Base-by-base conservation (phyloP, 371 early-diverging fungal species). In the Mortierella sp. region DNA sequence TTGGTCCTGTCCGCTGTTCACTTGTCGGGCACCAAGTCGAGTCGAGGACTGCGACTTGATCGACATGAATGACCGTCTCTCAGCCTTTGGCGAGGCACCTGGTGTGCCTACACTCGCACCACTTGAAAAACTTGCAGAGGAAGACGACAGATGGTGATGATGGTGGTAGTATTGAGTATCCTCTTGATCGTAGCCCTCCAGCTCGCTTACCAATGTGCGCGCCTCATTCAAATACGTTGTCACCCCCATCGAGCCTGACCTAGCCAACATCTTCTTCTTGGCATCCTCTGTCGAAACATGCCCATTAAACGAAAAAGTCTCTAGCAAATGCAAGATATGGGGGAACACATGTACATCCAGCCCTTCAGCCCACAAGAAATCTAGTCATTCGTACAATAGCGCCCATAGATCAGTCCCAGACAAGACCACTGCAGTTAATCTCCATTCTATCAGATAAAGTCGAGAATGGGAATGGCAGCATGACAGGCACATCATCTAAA, bases 341-440 rank as follows among this genome's bases (percentile, higher is more conserved):
- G 79, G 79, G 52, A 66, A 77, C 37, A 77, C 79, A 56, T 66
- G 57, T 55, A 47, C 58, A 44, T 77, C 69, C 48, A 77, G 57
- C 7, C 70, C 88, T 26, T 90, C 87, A 0, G 91, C 94, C 94
- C 94, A 93, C 51, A 93, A 74, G 72, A 93, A 93, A 66, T 93
- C 94, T 76, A 69, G 12, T 18, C 16, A 37, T 9, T 64, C 7
- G 12, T 15, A n/a, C 30, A 21, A 25, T 6, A 4, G 44, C 25
- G n/a, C 14, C 15, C 15, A 28, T 48, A 37, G 37, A 37, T 37
- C 37, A 37, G 37, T 55, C 9, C 25, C 9, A 30, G n/a, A 4
- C 30, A 18, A 6, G 50, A 14, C 21, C 16, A 50, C 14, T 50
- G 14, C 50, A 14, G 21, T 5, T 50, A n/a, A n/a, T 50, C 5